Evolutionary conservation across 2,329 filamentous ascomycete species (phyloP).

Genomic region (Teratosphaeria gauchensis): DNA sequence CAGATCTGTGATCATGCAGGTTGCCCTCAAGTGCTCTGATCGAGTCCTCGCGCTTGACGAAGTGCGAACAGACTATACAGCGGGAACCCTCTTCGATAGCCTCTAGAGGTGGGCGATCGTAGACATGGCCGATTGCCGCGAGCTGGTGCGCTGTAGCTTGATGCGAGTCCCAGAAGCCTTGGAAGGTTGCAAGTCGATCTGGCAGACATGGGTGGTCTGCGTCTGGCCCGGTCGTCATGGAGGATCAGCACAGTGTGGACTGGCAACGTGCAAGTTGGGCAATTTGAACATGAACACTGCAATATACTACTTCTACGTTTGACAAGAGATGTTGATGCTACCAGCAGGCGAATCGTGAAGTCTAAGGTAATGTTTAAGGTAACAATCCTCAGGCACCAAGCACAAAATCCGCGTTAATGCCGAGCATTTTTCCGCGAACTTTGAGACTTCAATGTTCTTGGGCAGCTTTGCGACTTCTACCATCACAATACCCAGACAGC

Average conservation of each 20-base stretch:
- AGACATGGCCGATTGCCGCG: conserved; percentile 24
- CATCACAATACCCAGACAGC: neutral
- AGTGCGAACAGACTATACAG: conserved; percentile 19
- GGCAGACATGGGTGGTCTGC: conserved; percentile 1
- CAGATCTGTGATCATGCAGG: neutral
- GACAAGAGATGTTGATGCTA: too few species aligned
- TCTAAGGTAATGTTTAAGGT: neutral
- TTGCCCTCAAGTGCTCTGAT: conserved; percentile 11
- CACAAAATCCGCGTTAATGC: neutral
- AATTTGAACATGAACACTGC: too few species aligned
- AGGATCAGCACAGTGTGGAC: neutral
- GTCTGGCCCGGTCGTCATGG: neutral
- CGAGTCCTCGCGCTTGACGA: conserved; percentile 17
- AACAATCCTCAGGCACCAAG: neutral
- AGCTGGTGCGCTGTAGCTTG: conserved; percentile 18
- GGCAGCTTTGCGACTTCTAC: neutral
- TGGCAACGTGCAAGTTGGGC: too few species aligned
- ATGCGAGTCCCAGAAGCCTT: conserved; percentile 16
- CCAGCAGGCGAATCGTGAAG: neutral
- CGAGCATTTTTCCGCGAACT: neutral
- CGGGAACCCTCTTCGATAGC: conserved; percentile 22
- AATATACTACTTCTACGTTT: too few species aligned
- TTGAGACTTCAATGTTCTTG: neutral
- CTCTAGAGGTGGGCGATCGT: conserved; percentile 22
- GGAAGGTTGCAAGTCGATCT: conserved; percentile 13